These are phyloP conservation scores for Fusarium sp. DNA, from an alignment of 2,329 filamentous ascomycete species.

Conservation along the genomic window DNA sequence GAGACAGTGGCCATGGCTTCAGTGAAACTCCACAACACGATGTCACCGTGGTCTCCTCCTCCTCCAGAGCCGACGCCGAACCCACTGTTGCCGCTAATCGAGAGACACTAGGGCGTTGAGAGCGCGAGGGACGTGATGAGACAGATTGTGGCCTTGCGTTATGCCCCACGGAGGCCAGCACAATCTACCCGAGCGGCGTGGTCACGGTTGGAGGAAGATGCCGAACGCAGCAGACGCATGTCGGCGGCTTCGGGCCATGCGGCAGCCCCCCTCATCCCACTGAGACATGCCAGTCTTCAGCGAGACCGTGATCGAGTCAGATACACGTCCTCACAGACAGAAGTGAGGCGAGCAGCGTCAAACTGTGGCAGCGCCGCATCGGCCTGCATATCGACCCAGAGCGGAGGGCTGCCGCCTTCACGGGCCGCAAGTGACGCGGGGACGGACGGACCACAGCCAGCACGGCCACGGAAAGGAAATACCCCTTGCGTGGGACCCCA, in stretches of 20 bases:
- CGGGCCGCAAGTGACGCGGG: slow-evolving; percentile 4
- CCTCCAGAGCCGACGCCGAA: slow-evolving; percentile 47
- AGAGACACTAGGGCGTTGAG: slow-evolving; percentile 57
- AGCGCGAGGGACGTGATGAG: slow-evolving; percentile 55
- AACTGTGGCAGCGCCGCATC: slow-evolving; percentile 16
- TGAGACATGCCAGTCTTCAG: slow-evolving; percentile 39
- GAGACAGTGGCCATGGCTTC: slow-evolving; percentile 61
- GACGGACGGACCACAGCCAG: not conserved
- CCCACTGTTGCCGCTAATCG: slow-evolving; percentile 55
- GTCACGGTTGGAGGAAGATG: slow-evolving; percentile 1
- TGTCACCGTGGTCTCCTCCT: slow-evolving; percentile 61
- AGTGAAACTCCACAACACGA: slow-evolving; percentile 57
- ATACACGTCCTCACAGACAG: not conserved
- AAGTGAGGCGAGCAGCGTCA: slow-evolving; percentile 15
- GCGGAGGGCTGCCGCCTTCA: slow-evolving; percentile 9
- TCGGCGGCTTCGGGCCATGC: slow-evolving; percentile 8
- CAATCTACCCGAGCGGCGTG: not conserved
- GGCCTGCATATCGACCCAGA: slow-evolving; percentile 15
- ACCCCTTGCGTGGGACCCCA: slow-evolving; percentile 6
- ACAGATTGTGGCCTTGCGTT: slow-evolving; percentile 39
- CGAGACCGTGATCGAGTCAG: not conserved
- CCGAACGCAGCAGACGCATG: not conserved
- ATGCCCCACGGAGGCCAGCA: slow-evolving; percentile 10
- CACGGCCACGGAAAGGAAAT: slow-evolving; percentile 4
- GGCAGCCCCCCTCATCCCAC: slow-evolving; percentile 31